Evolutionary conservation across 2,329 filamentous ascomycete species (phyloP).

Genomic region (Sporothrix dimorphospora): DNA sequence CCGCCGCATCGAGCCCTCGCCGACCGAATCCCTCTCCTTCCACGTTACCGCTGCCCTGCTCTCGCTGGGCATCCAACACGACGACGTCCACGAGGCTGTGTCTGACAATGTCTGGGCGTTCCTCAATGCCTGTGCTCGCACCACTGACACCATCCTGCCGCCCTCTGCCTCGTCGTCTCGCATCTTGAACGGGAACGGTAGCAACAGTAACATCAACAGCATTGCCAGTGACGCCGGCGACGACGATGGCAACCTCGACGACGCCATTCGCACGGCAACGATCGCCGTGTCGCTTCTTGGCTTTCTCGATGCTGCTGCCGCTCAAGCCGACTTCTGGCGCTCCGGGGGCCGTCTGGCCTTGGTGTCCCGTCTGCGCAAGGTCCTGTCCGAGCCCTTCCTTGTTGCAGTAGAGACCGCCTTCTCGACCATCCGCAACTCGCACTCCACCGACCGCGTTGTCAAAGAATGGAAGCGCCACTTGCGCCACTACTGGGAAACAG

Average conservation of each 20-base stretch:
- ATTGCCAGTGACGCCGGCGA: constrained; percentile 54
- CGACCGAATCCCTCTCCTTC: constrained; percentile 81
- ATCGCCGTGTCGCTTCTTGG: constrained; percentile 85
- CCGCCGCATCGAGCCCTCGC: constrained; percentile 79
- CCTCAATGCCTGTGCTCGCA: constrained; percentile 68
- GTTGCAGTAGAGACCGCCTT: constrained; percentile 86
- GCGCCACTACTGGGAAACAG: constrained; percentile 77
- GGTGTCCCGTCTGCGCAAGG: constrained; percentile 69
- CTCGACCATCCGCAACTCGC: constrained; percentile 84
- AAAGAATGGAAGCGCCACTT: constrained; percentile 88
- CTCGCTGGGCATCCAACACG: constrained; percentile 75
- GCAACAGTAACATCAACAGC: constrained; percentile 41
- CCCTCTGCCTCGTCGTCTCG: constrained; percentile 22
- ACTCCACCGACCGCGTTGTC: constrained; percentile 64
- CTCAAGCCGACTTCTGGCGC: constrained; percentile 80
- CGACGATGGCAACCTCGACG: constrained; percentile 64
- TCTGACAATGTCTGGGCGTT: constrained; percentile 71
- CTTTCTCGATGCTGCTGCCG: constrained; percentile 81
- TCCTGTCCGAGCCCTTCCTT: constrained; percentile 83
- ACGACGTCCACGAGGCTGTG: constrained; percentile 67
- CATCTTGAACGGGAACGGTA: constrained; percentile 15
- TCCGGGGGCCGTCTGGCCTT: constrained; percentile 72
- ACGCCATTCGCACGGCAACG: constrained; percentile 70
- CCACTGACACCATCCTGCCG: constrained; percentile 58
- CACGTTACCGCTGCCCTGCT: constrained; percentile 80